A percentile compares a stretch with the other conserved stretches of the same genome.
Conservation (phyloP, 495 filamentous ascomycete species). For the Achaetomiella virescens region DNA sequence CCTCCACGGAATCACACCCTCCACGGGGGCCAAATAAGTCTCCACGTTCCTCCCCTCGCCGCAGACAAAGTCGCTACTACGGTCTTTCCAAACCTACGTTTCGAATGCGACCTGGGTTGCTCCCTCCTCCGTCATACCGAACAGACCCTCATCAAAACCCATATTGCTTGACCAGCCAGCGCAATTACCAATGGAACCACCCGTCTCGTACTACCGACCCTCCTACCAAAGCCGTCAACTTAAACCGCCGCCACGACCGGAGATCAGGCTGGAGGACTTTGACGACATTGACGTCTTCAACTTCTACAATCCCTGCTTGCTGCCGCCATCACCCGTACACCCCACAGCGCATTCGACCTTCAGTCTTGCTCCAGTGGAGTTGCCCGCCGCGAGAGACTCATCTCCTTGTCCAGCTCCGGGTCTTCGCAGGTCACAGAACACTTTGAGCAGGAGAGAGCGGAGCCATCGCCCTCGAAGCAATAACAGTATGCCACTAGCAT, state of each 20-base stretch:
- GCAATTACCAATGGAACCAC: background rate
- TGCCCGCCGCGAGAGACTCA: background rate
- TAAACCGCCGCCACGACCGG: background rate
- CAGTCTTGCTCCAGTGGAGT: background rate
- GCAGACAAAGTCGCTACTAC: background rate
- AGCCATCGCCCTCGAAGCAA: background rate
- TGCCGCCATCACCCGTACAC: conserved; percentile 4
- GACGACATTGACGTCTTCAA: conserved; percentile 15
- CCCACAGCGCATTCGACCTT: background rate
- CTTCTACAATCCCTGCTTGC: conserved; percentile 18
- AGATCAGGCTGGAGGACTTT: background rate
- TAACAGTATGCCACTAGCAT: background rate
- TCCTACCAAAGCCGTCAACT: background rate
- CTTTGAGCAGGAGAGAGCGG: background rate
- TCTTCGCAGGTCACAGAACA: background rate
- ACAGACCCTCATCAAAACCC: background rate
- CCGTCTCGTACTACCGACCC: background rate
- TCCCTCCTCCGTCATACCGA: conserved; percentile 1
- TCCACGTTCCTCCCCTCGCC: background rate
- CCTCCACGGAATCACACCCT: background rate
- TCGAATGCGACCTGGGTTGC: background rate
- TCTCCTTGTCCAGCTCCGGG: background rate
- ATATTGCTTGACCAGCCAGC: background rate
- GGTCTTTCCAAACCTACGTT: background rate
- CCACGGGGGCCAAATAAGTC: background rate